Percentiles rank a stretch among this genome's conserved stretches.
Evolutionary conservation across 1,284 basidiomycete genomes (phyloP).

Genomic region (Caloboletus inedulis): DNA sequence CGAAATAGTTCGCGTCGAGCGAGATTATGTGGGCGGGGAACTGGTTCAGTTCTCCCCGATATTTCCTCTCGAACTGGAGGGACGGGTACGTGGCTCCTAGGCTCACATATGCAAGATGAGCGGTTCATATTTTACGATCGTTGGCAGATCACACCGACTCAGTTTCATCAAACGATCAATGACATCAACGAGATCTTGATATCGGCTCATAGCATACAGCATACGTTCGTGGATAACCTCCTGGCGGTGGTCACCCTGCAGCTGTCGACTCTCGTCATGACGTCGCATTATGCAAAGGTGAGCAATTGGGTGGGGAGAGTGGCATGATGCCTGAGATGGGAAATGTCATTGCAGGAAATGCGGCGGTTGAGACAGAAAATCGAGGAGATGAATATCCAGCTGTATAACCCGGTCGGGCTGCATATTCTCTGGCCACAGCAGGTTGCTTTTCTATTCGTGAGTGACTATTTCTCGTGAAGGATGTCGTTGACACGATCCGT

Average conservation of each 20-base stretch:
- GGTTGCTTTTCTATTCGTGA: conserved; percentile 81
- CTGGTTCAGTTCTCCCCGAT: conserved; percentile 75
- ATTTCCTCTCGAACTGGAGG: conserved; percentile 81
- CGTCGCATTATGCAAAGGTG: conserved; percentile 76
- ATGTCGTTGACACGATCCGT: neutral
- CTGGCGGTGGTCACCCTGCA: conserved; percentile 74
- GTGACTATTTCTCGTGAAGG: conserved; percentile 34
- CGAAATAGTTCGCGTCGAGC: conserved; percentile 77
- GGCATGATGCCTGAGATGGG: conserved; percentile 1
- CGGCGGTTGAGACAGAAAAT: conserved; percentile 57
- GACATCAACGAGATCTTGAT: conserved; percentile 79
- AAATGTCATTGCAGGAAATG: conserved; percentile 61
- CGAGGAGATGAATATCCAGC: conserved; percentile 58
- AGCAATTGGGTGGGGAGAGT: conserved; percentile 17
- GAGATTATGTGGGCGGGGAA: conserved; percentile 81
- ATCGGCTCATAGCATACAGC: conserved; percentile 67
- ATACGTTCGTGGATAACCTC: conserved; percentile 63
- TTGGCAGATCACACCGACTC: conserved; percentile 72
- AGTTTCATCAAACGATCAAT: conserved; percentile 83
- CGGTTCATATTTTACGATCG: neutral
- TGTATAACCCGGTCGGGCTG: conserved; percentile 79
- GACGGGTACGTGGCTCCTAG: conserved; percentile 54
- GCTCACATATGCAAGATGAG: neutral
- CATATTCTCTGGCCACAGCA: conserved; percentile 77
- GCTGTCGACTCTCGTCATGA: conserved; percentile 58